Evolutionary conservation across 345 rosid species (phyloP).

Genomic region (Sapria himalayana): DNA sequence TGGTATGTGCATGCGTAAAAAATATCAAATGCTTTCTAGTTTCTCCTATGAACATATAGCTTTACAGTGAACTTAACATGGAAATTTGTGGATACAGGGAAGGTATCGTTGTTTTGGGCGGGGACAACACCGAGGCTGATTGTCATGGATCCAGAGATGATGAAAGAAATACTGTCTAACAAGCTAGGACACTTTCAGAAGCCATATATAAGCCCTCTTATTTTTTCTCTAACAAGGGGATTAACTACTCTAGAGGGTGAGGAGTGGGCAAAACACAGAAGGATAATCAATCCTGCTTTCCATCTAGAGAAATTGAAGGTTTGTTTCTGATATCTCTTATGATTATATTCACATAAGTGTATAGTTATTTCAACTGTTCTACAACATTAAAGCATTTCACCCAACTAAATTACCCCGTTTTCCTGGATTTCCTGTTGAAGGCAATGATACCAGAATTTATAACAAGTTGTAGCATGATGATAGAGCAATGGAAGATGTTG

Average conservation of each 20-base stretch:
- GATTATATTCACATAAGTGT: no score
- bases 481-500: conserved; percentile 21
- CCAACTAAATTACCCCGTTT: background rate
- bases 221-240: conserved; percentile 18
- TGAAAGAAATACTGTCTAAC: conserved; percentile 21
- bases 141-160: conserved; percentile 18
- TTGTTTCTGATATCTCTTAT: background rate
- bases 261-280: conserved; percentile 26
- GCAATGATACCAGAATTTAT: conserved; percentile 20
- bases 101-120: conserved; percentile 20
- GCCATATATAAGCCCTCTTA: conserved; percentile 17
- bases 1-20: no score
- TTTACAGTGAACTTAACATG: no score
- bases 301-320: conserved; percentile 31
- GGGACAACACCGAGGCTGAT: conserved; percentile 26
- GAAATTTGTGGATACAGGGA: conserved; percentile 17
- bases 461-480: conserved; percentile 17
- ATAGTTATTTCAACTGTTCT: no score
- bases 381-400: no score
- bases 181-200: conserved; percentile 24
- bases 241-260: conserved; percentile 22
- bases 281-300: conserved; percentile 24
- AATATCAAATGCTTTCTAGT: background rate
- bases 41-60: background rate
- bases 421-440: conserved; percentile 6